Evolutionary conservation across 169 alveolate genomes (phyloP).

Genomic region (Plasmodium coatneyi): DNA sequence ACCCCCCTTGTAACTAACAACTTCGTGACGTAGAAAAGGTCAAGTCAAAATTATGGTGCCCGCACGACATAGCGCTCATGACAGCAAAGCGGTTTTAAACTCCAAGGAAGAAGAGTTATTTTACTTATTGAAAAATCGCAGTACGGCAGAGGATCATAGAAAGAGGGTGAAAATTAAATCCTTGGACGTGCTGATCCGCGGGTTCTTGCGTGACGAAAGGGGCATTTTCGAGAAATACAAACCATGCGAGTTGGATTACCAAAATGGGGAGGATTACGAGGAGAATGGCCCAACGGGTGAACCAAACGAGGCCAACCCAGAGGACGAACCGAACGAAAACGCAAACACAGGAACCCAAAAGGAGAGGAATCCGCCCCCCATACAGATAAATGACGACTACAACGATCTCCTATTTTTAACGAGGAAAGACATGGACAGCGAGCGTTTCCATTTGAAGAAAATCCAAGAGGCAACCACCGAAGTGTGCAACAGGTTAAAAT

Average conservation of each 20-base stretch:
- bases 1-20: background rate
- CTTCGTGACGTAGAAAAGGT: background rate
- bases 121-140: constrained; percentile 23
- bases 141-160: background rate
- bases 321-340: background rate
- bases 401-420: constrained; percentile 34
- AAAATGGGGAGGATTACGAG: background rate
- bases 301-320: background rate
- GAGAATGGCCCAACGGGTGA: background rate
- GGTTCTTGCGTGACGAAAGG: constrained; percentile 5
- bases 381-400: constrained; percentile 7
- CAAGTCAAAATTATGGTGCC: background rate
- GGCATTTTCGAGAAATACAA: constrained; percentile 10
- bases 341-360: background rate
- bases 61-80: background rate
- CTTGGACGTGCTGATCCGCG: constrained; percentile 16
- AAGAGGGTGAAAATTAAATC: constrained; percentile 17
- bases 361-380: background rate
- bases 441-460: constrained; percentile 49
- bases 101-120: constrained; percentile 29
- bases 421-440: constrained; percentile 10
- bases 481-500: constrained; percentile 41
- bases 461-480: constrained; percentile 25
- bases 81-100: background rate
- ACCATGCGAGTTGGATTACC: constrained; percentile 13